Conservation (phyloP, 1,284 basidiomycete species). For the Ganoderma sinense region DNA sequence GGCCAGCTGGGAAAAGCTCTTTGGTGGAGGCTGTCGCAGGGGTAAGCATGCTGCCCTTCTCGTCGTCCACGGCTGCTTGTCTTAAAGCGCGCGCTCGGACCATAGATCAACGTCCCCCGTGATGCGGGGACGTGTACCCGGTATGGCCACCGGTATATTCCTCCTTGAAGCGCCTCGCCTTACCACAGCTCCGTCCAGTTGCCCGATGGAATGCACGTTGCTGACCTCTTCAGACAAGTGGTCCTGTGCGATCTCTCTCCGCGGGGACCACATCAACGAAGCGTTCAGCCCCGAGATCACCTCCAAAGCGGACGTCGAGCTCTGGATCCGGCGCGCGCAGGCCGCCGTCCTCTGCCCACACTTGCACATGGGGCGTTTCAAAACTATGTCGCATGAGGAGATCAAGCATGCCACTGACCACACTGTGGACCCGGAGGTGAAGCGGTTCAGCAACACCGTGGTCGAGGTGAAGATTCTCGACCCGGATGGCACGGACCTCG, state of each 20-base stretch:
- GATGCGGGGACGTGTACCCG: constrained; percentile 68
- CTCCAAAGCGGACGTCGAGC: constrained; percentile 35
- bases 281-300: constrained; percentile 34
- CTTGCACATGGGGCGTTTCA: constrained; percentile 22
- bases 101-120: constrained; percentile 63
- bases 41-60: constrained; percentile 42
- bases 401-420: constrained; percentile 21
- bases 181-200: constrained; percentile 18
- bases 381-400: constrained; percentile 27
- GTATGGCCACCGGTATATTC: constrained; percentile 38
- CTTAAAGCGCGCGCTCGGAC: no score
- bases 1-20: constrained; percentile 50
- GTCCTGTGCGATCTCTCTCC: constrained; percentile 42
- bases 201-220: constrained; percentile 37
- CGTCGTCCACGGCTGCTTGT: background rate
- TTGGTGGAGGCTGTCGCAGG: constrained; percentile 62
- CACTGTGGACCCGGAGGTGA: constrained; percentile 15
- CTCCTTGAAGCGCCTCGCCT: background rate
- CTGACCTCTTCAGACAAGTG: constrained; percentile 31
- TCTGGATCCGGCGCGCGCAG: constrained; percentile 42
- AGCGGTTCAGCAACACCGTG: constrained; percentile 37
- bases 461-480: constrained; percentile 41
- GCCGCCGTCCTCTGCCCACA: constrained; percentile 39
- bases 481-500: constrained; percentile 53
- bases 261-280: constrained; percentile 14